A percentile compares a stretch with the other conserved stretches of the same genome.
phyloP scores from a whole-genome alignment of 208 protist species.

The Leishmania martiniquensis region DNA sequence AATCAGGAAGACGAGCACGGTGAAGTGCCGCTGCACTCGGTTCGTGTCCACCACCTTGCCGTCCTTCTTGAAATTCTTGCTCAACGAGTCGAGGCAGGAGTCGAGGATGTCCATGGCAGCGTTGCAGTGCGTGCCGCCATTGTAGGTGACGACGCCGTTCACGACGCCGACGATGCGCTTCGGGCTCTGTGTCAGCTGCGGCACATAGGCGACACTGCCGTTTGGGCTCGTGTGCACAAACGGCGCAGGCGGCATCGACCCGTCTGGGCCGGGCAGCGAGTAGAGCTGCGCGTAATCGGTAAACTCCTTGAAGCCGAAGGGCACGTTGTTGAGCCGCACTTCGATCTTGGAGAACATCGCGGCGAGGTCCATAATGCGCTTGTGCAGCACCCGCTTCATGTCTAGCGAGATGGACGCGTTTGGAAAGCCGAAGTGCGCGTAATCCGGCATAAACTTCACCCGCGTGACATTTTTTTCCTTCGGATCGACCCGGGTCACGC shows the following conservation, averaged over 20 bases:
- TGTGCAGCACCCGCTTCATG: conserved; percentile 90
- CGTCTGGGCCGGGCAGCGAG: conserved; percentile 44
- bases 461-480: conserved; percentile 78
- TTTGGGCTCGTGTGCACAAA: conserved; percentile 79
- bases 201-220: conserved; percentile 81
- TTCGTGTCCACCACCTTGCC: conserved; percentile 93
- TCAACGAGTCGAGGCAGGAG: conserved; percentile 63
- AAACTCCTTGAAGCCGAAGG: conserved; percentile 95
- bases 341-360: conserved; percentile 92
- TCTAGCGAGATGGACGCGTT: conserved; percentile 77
- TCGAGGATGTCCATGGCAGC: conserved; percentile 93
- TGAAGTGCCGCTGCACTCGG: conserved; percentile 97
- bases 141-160: conserved; percentile 98
- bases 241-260: conserved; percentile 56
- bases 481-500: conserved; percentile 76
- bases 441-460: conserved; percentile 92
- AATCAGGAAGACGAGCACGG: conserved; percentile 98
- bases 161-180: conserved; percentile 98
- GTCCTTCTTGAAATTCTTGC: conserved; percentile 73
- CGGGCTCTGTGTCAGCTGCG: conserved; percentile 83
- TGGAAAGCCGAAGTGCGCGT: conserved; percentile 77
- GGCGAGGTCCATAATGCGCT: conserved; percentile 93
- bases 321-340: conserved; percentile 96
- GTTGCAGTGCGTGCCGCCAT: conserved; percentile 99
- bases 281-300: conserved; percentile 96